phyloP scores from a whole-genome alignment of 1,284 basidiomycete species.

The Entoloma clypeatum region DNA sequence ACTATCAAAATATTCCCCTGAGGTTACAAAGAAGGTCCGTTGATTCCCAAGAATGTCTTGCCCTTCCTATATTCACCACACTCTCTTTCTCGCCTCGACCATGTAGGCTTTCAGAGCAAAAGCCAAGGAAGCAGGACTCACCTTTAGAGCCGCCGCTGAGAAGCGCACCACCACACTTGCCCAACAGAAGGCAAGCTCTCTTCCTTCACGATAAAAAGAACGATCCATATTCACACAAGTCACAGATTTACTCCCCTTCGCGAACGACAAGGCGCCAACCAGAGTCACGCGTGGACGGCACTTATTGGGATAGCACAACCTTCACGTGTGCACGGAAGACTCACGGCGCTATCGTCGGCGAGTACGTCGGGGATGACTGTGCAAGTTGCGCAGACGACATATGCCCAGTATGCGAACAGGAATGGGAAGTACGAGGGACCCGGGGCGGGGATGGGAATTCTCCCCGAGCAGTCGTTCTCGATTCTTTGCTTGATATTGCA shows the following conservation, averaged over 20 bases:
- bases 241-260: background rate
- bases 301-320: slow-evolving; percentile 1
- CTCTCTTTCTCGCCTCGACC: background rate
- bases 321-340: no score
- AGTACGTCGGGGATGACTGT: no score
- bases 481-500: slow-evolving; percentile 14
- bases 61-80: background rate
- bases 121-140: slow-evolving; percentile 13
- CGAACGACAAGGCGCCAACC: slow-evolving; percentile 9
- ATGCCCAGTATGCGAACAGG: slow-evolving; percentile 2
- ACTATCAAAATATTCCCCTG: slow-evolving; percentile 9
- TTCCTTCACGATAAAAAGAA: background rate
- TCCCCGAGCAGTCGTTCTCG: background rate
- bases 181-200: slow-evolving; percentile 3
- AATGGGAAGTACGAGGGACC: background rate
- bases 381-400: no score
- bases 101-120: slow-evolving; percentile 13
- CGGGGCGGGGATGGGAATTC: slow-evolving; percentile 1
- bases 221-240: background rate
- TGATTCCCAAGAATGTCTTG: no score
- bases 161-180: slow-evolving; percentile 8
- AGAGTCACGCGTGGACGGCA: slow-evolving; percentile 2
- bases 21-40: slow-evolving; percentile 15
- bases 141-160: slow-evolving; percentile 12
- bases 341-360: no score